Conservation (phyloP, 192 early-diverging fungal genomes). For the Phlyctochytrium planicorne region DNA sequence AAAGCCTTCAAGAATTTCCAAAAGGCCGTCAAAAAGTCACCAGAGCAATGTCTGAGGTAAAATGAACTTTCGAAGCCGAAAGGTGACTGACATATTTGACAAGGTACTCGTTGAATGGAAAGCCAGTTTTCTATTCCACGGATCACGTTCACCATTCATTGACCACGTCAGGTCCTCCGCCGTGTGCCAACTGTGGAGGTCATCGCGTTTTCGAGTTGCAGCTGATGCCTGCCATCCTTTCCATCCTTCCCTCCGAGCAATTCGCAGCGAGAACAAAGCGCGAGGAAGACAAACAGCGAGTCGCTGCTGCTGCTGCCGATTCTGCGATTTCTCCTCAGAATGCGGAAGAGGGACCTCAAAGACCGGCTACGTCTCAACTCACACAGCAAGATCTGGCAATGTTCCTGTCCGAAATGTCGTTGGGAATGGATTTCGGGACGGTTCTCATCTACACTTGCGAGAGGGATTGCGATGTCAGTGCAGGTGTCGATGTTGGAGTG, state of each 20-base stretch:
- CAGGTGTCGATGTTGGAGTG: constrained; percentile 24
- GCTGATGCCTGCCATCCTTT: constrained; percentile 85
- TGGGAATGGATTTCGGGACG: constrained; percentile 90
- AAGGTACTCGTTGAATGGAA: constrained; percentile 69
- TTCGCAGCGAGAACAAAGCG: constrained; percentile 42
- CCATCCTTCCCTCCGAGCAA: constrained; percentile 64
- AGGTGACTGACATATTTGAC: neutral
- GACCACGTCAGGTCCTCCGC: constrained; percentile 41
- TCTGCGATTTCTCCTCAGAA: neutral
- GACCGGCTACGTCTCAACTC: neutral
- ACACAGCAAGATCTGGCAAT: constrained; percentile 2
- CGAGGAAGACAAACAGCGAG: constrained; percentile 2
- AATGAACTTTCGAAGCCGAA: neutral
- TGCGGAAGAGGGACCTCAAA: neutral
- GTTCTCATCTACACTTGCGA: constrained; percentile 77
- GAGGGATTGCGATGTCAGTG: constrained; percentile 66
- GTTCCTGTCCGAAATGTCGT: constrained; percentile 53
- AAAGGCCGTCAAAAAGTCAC: constrained; percentile 66
- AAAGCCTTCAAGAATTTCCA: constrained; percentile 79
- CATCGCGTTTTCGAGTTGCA: constrained; percentile 85
- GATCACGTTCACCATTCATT: constrained; percentile 17
- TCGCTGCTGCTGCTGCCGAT: neutral
- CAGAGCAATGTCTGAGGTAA: constrained; percentile 80
- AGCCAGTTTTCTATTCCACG: constrained; percentile 65
- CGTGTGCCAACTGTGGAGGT: constrained; percentile 65